Percentiles rank a stretch among this genome's conserved stretches.
These are phyloP conservation scores for Aureobasidium namibiae DNA, from an alignment of 2,329 filamentous ascomycete genomes.

Conservation along the genomic window DNA sequence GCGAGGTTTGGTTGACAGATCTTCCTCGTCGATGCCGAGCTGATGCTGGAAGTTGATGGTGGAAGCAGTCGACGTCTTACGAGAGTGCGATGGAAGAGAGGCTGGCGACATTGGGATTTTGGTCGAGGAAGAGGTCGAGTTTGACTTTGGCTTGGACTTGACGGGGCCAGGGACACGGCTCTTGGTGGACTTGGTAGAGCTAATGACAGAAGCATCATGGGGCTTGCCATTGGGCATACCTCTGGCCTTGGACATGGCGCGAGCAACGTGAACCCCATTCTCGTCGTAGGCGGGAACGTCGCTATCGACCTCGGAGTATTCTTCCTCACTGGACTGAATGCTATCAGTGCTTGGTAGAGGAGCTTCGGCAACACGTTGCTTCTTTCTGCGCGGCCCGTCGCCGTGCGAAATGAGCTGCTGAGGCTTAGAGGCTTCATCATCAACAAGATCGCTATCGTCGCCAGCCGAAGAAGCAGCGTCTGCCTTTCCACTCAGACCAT, in stretches of 20 bases:
- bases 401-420: conserved; percentile 21
- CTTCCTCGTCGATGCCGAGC: conserved; percentile 64
- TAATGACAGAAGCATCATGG: conserved; percentile 25
- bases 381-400: conserved; percentile 26
- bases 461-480: conserved; percentile 67
- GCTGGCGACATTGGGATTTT: conserved; percentile 45
- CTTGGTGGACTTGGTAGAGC: conserved; percentile 33
- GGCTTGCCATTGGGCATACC: conserved; percentile 25
- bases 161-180: conserved; percentile 31
- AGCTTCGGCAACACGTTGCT: conserved; percentile 37
- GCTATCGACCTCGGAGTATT: conserved; percentile 47
- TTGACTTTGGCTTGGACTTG: conserved; percentile 46
- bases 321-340: conserved; percentile 53
- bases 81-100: conserved; percentile 59
- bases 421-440: conserved; percentile 48
- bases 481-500: conserved; percentile 83
- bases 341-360: conserved; percentile 48
- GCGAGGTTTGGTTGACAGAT: conserved; percentile 88
- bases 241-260: conserved; percentile 35
- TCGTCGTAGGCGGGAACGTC: conserved; percentile 35
- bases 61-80: conserved; percentile 68
- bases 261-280: conserved; percentile 22
- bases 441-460: conserved; percentile 62
- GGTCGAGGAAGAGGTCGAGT: conserved; percentile 28
- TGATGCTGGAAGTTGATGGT: conserved; percentile 44